Percentiles rank a stretch among this genome's conserved stretches.
These are phyloP conservation scores for Fusarium paranaense DNA, from an alignment of 2,329 filamentous ascomycete genomes.

Conservation along the genomic window DNA sequence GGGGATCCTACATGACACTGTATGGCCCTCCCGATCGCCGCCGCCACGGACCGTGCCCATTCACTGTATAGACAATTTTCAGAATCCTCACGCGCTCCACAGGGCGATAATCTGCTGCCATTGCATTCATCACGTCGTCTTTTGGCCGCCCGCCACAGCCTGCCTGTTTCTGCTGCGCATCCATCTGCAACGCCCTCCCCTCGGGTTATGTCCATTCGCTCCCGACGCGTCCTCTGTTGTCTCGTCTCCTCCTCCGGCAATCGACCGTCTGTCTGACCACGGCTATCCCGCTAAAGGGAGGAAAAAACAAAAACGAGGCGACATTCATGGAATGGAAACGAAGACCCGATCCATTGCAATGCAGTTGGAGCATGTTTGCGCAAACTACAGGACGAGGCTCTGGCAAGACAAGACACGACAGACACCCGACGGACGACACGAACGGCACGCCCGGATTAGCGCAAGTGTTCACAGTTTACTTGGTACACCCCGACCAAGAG, in stretches of 20 bases:
- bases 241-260: slow-evolving; percentile 12
- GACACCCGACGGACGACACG: neutral
- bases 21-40: neutral
- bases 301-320: slow-evolving; percentile 3
- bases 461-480: slow-evolving; percentile 18
- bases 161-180: slow-evolving; percentile 20
- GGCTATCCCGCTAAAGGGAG: neutral
- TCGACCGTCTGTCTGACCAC: slow-evolving; percentile 10
- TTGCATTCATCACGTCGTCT: slow-evolving; percentile 37
- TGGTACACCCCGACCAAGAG: slow-evolving; percentile 26
- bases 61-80: slow-evolving; percentile 45
- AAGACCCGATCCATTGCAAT: neutral
- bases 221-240: slow-evolving; percentile 19
- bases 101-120: slow-evolving; percentile 41
- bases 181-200: slow-evolving; percentile 17
- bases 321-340: neutral
- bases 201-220: neutral
- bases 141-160: slow-evolving; percentile 39
- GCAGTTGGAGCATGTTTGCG: neutral
- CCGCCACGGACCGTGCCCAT: slow-evolving; percentile 16
- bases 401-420: neutral
- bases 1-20: slow-evolving; percentile 31
- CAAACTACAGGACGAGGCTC: neutral
- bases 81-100: slow-evolving; percentile 42
- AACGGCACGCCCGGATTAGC: slow-evolving; percentile 9